Evolutionary conservation across 148 eudicot genomes (phyloP), one percentile per base, ranked within the genome.

Genomic region (Rhododendron ovatum): DNA sequence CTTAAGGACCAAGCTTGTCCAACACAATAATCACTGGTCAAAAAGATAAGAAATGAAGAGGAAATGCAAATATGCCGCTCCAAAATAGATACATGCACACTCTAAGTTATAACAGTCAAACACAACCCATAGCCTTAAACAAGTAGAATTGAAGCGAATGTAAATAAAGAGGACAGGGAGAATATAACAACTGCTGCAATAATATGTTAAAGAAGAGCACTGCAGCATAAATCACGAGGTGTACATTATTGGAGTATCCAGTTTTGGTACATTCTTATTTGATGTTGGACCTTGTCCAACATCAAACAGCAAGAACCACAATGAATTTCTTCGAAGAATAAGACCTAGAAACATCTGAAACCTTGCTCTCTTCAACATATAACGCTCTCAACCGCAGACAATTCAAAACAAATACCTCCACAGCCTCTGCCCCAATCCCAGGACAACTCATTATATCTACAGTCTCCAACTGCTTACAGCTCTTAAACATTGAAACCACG

Each of bases 331-430:
- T 71, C 3, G 65, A 59, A 20, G 84, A 87, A 92, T 83, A 37
- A 1, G 5, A 83, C 82, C 80, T 87, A 0, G 91, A 91, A 86
- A 39, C 85, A 78, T 88, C 89, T 14, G 93, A 89, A 6, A 93
- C 4, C 71, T 93, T 93, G 63, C 84, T 45, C 35, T 88, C 81
- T 83, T 93, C 95, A 37, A 93, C 91, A n/a, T 45, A 35, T 39
- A 93, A n/a, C 84, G 35, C 33, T 50, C 87, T 92, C 91, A 93
- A 78, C 43, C 67, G 30, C 8, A 65, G 69, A 50, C 79, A 83
- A 80, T 87, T 87, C 86, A 77, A 3, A 20, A 93, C 51, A 51
- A 92, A 61, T 12, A 87, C 48, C 80, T 92, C 92, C 53, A 92
- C 90, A 43, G 87, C 91, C 73, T 87, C 87, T 11, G 78, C 77